Base-by-base conservation (phyloP, 2,329 filamentous ascomycete species). In the Aspergillus unguis region DNA sequence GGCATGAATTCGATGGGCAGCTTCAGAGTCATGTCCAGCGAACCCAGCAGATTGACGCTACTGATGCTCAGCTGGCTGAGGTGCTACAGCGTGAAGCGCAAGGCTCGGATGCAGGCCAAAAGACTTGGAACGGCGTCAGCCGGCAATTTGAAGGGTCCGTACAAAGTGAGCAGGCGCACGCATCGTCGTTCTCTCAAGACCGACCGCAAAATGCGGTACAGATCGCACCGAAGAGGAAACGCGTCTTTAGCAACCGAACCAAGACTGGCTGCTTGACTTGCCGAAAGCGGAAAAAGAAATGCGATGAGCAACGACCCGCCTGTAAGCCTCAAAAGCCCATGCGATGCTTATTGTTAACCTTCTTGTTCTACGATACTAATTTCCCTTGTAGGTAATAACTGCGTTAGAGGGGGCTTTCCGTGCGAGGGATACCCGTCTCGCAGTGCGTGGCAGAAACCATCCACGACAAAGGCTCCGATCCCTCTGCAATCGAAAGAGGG, bases 261-360 rank as follows among this genome's bases (percentile, higher is more conserved):
- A 97, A 97, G 75, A 96, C 92, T 7, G 91, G 92, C 31, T 97
- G 92, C 70, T 84, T 95, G 73, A 97, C 92, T 5, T 97, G 92
- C 70, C 82, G 92, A 55, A 84, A 84, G 67, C 83, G 92, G 54
- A 97, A 97, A 81, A 97, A 97, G 84, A 97, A 97, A 74, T 97
- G 94, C 67, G 92, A 97, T 68, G 94, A 97, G 76, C 83, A 82
- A 49, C 95, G 95, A 71, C 94, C 94, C 27, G 85, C 90, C 71
- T 97, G 94, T 95, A 79, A 79, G 88, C 71, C 45, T 41, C 32
- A 9, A n/a, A 33, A 23, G 17, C 11, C 5, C 26, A n/a, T 31
- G 43, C 55, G 6, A 51, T 50, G 6, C 17, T 46, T 45, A 50
- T 47, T 26, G 41, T 50, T 29, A 42, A 35, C 9, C 9, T 26